Conservation (phyloP, 768 basidiomycete genomes). For the Rhizopogon sp. region DNA sequence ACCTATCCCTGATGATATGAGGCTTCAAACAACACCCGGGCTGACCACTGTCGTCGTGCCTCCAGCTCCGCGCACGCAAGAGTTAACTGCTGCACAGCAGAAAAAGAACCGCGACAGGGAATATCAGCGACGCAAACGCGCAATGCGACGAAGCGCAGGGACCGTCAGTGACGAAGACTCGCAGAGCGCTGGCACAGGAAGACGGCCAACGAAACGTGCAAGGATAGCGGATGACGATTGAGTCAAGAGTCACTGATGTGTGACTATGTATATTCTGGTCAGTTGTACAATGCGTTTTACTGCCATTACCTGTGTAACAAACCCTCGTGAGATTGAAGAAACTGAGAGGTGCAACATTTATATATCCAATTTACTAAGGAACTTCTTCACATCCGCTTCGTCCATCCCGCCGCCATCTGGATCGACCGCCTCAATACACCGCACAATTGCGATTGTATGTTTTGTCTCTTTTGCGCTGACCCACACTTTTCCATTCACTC, state of each 20-base stretch:
- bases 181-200: slow-evolving; percentile 35
- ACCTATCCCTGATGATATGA: slow-evolving; percentile 61
- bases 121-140: slow-evolving; percentile 76
- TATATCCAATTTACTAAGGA: slow-evolving; percentile 44
- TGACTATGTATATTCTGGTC: slow-evolving; percentile 1
- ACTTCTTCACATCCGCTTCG: slow-evolving; percentile 43
- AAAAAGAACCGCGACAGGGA: slow-evolving; percentile 79
- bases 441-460: slow-evolving; percentile 68
- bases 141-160: slow-evolving; percentile 56
- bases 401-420: slow-evolving; percentile 65
- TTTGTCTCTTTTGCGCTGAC: slow-evolving; percentile 67
- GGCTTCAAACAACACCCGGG: slow-evolving; percentile 64
- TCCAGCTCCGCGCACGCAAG: slow-evolving; percentile 64
- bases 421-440: slow-evolving; percentile 81
- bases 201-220: slow-evolving; percentile 66
- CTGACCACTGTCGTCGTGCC: slow-evolving; percentile 76
- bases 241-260: slow-evolving; percentile 1
- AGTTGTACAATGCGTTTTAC: slow-evolving; percentile 2
- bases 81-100: slow-evolving; percentile 64
- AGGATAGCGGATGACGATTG: slow-evolving; percentile 66
- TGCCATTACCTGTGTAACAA: neutral
- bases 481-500: slow-evolving; percentile 93
- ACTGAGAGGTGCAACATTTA: slow-evolving; percentile 13
- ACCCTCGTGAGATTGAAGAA: neutral
- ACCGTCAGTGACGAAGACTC: slow-evolving; percentile 74